phyloP scores from a whole-genome alignment of 2,329 filamentous ascomycete species.

The Aspergillus sergii region DNA sequence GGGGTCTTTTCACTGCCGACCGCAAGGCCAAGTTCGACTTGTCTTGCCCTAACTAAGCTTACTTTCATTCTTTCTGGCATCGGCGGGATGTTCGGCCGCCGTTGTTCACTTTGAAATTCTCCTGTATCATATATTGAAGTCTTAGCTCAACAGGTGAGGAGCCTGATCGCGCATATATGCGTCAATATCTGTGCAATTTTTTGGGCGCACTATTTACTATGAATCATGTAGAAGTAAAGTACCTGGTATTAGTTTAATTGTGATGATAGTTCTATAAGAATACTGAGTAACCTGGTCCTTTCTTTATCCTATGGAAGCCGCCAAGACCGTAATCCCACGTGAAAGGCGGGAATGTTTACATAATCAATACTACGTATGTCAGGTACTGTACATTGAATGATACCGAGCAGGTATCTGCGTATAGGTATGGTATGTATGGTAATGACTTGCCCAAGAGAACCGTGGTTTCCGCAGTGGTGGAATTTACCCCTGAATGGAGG shows the following conservation, averaged over 20 bases:
- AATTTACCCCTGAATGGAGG: conserved; percentile 28
- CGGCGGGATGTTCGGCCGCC: neutral
- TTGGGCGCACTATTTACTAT: neutral
- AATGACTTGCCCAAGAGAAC: conserved; percentile 17
- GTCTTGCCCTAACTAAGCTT: conserved; percentile 43
- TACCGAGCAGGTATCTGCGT: neutral
- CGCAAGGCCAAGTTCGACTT: conserved; percentile 60
- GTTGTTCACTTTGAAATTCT: conserved; percentile 1
- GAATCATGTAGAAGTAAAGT: neutral
- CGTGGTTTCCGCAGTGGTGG: conserved; percentile 21
- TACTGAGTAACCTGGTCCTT: neutral
- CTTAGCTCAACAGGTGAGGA: neutral
- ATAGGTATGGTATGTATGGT: conserved; percentile 14
- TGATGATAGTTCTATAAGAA: neutral
- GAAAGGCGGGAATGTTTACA: neutral
- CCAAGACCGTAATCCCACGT: neutral
- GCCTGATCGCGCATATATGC: neutral
- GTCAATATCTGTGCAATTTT: neutral
- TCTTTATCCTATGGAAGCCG: neutral
- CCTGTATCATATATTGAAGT: conserved; percentile 17
- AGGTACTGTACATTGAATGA: neutral
- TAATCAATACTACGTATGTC: neutral
- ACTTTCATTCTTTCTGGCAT: conserved; percentile 5
- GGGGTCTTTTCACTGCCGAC: conserved; percentile 67
- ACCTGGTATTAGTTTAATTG: neutral